Percentiles rank a stretch among this genome's conserved stretches.
Evolutionary conservation across 257 asterid genomes (phyloP).

Genomic region (Solanum rostratum): DNA sequence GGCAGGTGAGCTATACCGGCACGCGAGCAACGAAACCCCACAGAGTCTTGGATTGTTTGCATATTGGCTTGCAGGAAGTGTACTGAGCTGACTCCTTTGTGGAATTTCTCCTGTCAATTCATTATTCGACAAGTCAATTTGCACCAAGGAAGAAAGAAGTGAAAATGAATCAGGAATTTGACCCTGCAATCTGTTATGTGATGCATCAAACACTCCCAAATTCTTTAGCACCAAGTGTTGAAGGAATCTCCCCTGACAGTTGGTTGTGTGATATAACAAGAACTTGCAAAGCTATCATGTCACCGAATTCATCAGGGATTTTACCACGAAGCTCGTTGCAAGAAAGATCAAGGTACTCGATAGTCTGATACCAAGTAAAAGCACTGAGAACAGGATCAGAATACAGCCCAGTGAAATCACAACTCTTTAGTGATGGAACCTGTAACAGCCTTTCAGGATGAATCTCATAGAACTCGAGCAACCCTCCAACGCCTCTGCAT

Average conservation of each 20-base stretch:
- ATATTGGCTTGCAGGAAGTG: conserved; percentile 82
- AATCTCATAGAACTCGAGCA: conserved; percentile 79
- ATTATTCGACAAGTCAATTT: conserved; percentile 74
- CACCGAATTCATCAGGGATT: conserved; percentile 83
- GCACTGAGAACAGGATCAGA: conserved; percentile 81
- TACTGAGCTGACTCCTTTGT: conserved; percentile 76
- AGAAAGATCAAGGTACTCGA: conserved; percentile 88
- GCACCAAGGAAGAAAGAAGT: conserved; percentile 67
- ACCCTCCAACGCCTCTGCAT: conserved; percentile 90
- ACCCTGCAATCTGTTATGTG: conserved; percentile 80
- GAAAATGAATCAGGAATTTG: conserved; percentile 81
- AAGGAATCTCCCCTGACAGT: conserved; percentile 82
- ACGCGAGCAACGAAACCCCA: conserved; percentile 71
- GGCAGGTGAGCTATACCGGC: conserved; percentile 31
- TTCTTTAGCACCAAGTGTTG: conserved; percentile 69
- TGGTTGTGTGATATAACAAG: conserved; percentile 71
- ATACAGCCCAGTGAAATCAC: conserved; percentile 74
- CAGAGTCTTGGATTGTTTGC: conserved; percentile 84
- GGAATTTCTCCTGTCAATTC: conserved; percentile 91
- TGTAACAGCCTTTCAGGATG: conserved; percentile 71
- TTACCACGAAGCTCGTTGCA: conserved; percentile 81
- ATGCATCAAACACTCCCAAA: conserved; percentile 88
- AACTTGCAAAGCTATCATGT: conserved; percentile 85
- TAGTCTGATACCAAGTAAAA: conserved; percentile 68
- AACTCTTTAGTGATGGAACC: conserved; percentile 67